Evolutionary conservation across 208 protist species (phyloP), one percentile per base, ranked within the genome.

Genomic region (Acanthamoeba rhysodes): DNA sequence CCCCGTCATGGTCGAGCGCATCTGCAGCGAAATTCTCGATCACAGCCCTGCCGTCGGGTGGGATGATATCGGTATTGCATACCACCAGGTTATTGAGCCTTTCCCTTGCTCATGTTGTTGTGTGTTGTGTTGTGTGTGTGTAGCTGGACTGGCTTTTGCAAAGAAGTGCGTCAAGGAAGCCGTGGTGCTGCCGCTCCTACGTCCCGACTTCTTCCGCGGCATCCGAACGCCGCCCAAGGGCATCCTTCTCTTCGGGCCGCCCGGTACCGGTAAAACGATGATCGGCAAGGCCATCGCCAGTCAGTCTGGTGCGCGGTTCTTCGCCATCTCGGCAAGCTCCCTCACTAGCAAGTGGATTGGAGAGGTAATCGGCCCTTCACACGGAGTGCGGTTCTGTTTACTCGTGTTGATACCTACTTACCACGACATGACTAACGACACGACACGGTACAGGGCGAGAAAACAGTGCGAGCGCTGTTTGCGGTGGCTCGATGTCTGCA

Each of bases 311-410:
- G 96, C 97, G 0, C 98, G 96, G 9, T 99, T 99, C 91, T 99
- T 99, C 62, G 93, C 76, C 66, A 98, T 99, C 37, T 98, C 96
- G 20, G 96, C 98, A 16, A 98, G 97, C 0, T 97, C 98, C 2
- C 92, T 99, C 4, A 99, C 97, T 8, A 98, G 96, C 14, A 99
- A 99, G 85, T 99, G 95, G 95, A 96, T 98, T 10, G 97, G 97
- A 14, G 97, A 98, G n/a, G 82, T 90, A 7, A 34, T 10, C 20
- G 50, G 4, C 64, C 29, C 64, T 74, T 16, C n/a, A 74, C n/a
- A 41, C 37, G 37, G 37, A 41, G n/a, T n/a, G n/a, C n/a, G 9
- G 1, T 27, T 34, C n/a, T 37, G 24, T 0, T 6, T 37, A 3
- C 12, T 18, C 66, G 29, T 74, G 24, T 37, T 29, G 5, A 16